These are phyloP conservation scores for Mortierella claussenii DNA, from an alignment of 192 early-diverging fungal genomes.

Conservation along the genomic window DNA sequence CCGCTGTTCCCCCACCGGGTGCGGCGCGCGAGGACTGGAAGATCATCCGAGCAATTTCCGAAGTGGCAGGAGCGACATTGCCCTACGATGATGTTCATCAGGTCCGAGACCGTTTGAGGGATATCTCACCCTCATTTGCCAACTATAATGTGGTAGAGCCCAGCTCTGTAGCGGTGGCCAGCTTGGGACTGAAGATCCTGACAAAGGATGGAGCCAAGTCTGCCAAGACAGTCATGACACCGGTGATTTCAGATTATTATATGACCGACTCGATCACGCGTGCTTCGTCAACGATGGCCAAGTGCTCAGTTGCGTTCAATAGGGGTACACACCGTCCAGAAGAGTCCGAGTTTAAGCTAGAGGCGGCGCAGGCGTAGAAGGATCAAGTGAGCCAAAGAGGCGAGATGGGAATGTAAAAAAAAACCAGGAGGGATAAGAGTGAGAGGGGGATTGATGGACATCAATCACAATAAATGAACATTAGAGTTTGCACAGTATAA, in stretches of 20 bases:
- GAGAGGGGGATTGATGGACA: too few species aligned
- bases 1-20: slow-evolving; percentile 88
- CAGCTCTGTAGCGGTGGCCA: slow-evolving; percentile 59
- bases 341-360: slow-evolving; percentile 51
- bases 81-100: slow-evolving; percentile 91
- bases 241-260: slow-evolving; percentile 89
- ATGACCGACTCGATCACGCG: slow-evolving; percentile 94
- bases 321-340: slow-evolving; percentile 39
- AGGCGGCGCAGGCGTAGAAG: too few species aligned
- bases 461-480: too few species aligned
- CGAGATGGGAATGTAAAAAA: too few species aligned
- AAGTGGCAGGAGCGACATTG: slow-evolving; percentile 84
- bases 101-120: slow-evolving; percentile 85
- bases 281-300: slow-evolving; percentile 95
- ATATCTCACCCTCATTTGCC: slow-evolving; percentile 87
- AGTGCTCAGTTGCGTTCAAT: slow-evolving; percentile 75
- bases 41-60: slow-evolving; percentile 95
- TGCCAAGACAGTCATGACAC: slow-evolving; percentile 59
- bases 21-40: slow-evolving; percentile 99
- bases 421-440: too few species aligned
- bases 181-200: slow-evolving; percentile 73
- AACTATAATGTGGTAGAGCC: slow-evolving; percentile 74
- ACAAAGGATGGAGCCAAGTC: slow-evolving; percentile 38
- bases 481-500: too few species aligned
- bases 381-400: too few species aligned